Evolutionary conservation across 176 grass and related monocot genomes (phyloP), one percentile per base, ranked within the genome.

Genomic region (Miscanthus lutarioriparius): DNA sequence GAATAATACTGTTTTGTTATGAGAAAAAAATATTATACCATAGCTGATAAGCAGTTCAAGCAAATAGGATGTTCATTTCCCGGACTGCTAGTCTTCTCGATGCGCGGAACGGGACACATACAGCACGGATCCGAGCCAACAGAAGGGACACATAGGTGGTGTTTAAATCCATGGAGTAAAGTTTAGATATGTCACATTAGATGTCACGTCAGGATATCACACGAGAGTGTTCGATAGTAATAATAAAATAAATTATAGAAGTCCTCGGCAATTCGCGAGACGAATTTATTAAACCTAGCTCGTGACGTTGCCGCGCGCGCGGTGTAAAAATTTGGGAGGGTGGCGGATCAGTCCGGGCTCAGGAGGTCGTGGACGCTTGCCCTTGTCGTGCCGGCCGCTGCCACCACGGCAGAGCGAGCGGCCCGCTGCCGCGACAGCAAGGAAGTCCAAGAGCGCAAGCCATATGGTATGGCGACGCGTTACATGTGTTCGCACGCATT

Each of bases 21-120:
- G n/a, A n/a, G n/a, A n/a, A n/a, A n/a, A n/a, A n/a, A n/a, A n/a
- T n/a, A n/a, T n/a, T n/a, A n/a, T n/a, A n/a, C n/a, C n/a, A n/a
- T n/a, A n/a, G n/a, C n/a, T n/a, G n/a, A n/a, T n/a, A n/a, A n/a
- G n/a, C n/a, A n/a, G n/a, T n/a, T n/a, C n/a, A n/a, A n/a, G n/a
- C n/a, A n/a, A n/a, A n/a, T n/a, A n/a, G n/a, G n/a, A n/a, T n/a
- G n/a, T n/a, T 88, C 82, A 78, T 84, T 51, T 80, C 72, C 78
- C 80, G 77, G 76, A 43, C 79, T 74, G 79, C 72, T 76, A 87
- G 74, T 35, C 44, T 79, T 53, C 82, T 75, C 83, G 35, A 89
- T 76, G 87, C 84, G 91, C 88, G 65, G 39, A 13, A 63, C n/a
- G 19, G 20, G 32, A 32, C 32, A 32, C 32, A 32, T 32, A 45